Conservation (phyloP, 257 asterid genomes). For the Coffea canephora region DNA sequence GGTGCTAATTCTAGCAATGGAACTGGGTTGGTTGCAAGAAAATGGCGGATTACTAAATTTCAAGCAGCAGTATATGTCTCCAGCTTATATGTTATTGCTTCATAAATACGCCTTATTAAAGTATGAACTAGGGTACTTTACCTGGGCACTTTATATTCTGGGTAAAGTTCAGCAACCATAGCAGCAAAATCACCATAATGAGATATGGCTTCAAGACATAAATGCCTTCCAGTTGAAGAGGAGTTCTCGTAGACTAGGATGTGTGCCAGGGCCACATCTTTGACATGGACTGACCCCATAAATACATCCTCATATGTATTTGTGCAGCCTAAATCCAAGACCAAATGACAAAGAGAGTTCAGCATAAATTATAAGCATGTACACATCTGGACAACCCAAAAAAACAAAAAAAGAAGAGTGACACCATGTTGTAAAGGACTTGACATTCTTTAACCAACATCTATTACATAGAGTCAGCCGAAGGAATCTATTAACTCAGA, state of each 20-base stretch:
- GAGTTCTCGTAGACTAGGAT: conserved; percentile 65
- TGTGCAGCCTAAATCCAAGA: conserved; percentile 43
- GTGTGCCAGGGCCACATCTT: conserved; percentile 87
- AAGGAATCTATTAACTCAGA: background rate
- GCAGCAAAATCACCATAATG: conserved; percentile 79
- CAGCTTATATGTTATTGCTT: background rate
- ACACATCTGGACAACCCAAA: background rate
- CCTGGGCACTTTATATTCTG: conserved; percentile 71
- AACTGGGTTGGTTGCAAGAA: background rate
- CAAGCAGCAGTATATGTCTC: background rate
- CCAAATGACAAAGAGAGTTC: conserved; percentile 17
- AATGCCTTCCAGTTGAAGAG: conserved; percentile 71
- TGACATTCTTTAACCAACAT: background rate
- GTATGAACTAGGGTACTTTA: conserved; percentile 21
- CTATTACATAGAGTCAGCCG: background rate
- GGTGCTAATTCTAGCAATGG: background rate
- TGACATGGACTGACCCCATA: conserved; percentile 77
- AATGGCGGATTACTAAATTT: background rate
- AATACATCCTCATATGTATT: conserved; percentile 48
- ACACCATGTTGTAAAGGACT: background rate
- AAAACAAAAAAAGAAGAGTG: background rate
- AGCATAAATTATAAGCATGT: conserved; percentile 10
- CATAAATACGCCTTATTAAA: background rate
- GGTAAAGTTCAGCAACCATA: conserved; percentile 70
- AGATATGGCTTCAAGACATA: conserved; percentile 73